These are phyloP conservation scores for Eucalyptus cladocalyx DNA, from an alignment of 345 rosid genomes.

Conservation along the genomic window DNA sequence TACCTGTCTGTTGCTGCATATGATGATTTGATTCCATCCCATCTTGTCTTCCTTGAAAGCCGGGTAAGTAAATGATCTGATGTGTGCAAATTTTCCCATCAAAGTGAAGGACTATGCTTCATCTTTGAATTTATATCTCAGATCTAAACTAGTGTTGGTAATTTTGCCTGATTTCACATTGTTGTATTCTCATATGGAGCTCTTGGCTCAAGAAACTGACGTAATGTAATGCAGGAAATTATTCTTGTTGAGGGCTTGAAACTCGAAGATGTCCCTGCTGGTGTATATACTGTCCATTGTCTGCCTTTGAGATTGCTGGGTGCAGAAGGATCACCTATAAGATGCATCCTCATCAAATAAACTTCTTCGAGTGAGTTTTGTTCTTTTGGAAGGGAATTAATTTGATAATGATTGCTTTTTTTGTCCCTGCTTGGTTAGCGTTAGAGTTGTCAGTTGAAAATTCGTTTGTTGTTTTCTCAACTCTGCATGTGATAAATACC, in stretches of 20 bases:
- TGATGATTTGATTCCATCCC: slow-evolving; percentile 29
- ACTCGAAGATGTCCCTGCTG: slow-evolving; percentile 49
- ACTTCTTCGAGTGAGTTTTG: neutral
- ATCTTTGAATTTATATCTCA: neutral
- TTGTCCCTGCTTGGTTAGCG: neutral
- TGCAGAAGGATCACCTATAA: slow-evolving; percentile 58
- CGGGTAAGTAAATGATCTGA: slow-evolving; percentile 16
- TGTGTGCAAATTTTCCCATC: too few species aligned
- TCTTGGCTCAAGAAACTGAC: neutral
- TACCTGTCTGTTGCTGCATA: slow-evolving; percentile 73
- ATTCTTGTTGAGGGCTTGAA: slow-evolving; percentile 59
- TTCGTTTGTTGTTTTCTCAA: neutral
- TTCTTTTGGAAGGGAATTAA: neutral
- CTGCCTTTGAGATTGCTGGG: slow-evolving; percentile 58
- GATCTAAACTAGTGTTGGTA: neutral
- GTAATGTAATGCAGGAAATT: slow-evolving; percentile 24
- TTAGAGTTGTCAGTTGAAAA: neutral
- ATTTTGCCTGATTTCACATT: neutral
- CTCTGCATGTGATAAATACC: neutral
- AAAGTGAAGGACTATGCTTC: neutral
- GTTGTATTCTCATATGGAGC: neutral
- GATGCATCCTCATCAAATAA: slow-evolving; percentile 72
- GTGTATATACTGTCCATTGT: slow-evolving; percentile 62
- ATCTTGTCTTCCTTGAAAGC: slow-evolving; percentile 23
- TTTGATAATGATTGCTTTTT: neutral